A percentile compares a stretch with the other conserved stretches of the same genome.
Evolutionary conservation across 805 yeast species (phyloP).

Genomic region (Osmozyma mogii): DNA sequence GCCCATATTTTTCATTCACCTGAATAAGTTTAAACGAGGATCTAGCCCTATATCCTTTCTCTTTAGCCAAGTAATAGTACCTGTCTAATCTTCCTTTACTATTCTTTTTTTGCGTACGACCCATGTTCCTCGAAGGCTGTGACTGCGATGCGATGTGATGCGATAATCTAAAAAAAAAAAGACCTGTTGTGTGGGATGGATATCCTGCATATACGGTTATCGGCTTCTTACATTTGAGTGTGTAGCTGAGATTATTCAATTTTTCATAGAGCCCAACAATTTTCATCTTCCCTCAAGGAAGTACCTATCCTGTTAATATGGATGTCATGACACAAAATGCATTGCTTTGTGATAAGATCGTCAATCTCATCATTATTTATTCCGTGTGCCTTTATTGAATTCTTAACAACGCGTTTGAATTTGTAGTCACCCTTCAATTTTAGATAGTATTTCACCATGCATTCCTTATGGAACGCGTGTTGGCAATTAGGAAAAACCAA

Average conservation of each 20-base stretch:
- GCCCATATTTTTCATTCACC: constrained; percentile 94
- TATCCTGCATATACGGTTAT: too few relatives aligned
- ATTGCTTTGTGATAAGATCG: constrained; percentile 49
- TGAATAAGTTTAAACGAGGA: constrained; percentile 94
- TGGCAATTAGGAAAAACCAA: constrained; percentile 76
- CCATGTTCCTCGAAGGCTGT: constrained; percentile 40
- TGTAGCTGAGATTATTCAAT: too few relatives aligned
- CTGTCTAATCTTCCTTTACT: constrained; percentile 99
- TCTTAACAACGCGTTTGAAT: constrained; percentile 54
- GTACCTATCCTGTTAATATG: constrained; percentile 62
- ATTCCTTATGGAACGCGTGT: constrained; percentile 85
- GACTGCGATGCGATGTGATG: too few relatives aligned
- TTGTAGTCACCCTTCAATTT: constrained; percentile 57
- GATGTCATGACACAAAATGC: constrained; percentile 70
- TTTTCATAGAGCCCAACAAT: too few relatives aligned
- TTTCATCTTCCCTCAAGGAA: too few relatives aligned
- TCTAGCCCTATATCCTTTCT: constrained; percentile 98
- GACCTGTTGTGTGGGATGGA: too few relatives aligned
- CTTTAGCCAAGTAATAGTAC: constrained; percentile 93
- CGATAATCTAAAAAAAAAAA: too few relatives aligned
- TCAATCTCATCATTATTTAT: constrained; percentile 48
- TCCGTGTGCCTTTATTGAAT: constrained; percentile 38
- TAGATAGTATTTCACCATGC: constrained; percentile 57
- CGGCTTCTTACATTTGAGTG: too few relatives aligned
- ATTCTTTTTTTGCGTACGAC: constrained; percentile 87